Base-by-base conservation (phyloP, 129 eudicot species). In the Calendula officinalis region DNA sequence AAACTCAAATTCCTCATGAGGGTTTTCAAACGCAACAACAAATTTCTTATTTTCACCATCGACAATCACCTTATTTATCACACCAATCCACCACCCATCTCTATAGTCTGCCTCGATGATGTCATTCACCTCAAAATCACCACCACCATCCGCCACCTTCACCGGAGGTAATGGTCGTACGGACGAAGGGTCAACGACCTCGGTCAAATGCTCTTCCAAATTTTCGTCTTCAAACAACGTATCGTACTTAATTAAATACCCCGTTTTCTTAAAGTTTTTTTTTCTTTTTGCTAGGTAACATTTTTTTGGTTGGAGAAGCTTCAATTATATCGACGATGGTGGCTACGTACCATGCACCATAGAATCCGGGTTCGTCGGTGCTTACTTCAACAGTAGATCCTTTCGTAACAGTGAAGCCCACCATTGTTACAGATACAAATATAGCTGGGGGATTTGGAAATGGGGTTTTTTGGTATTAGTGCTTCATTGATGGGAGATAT, bases 11-110 rank as follows among this genome's bases (percentile, higher is more conserved):
- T 73, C 83, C 47, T 87, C 88, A 0, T 78, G 72, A 1, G 96
- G 88, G 36, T 73, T 53, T 12, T 66, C 46, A 71, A 91, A 91
- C 34, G 66, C 52, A 14, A 91, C 88, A 13, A 64, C 2, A 46
- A 15, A 84, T 69, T 66, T 74, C 6, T 6, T 54, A 3, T 8
- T 8, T 5, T 41, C 64, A 14, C 69, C 75, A 2, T 37, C 75
- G 3, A 33, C 32, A 6, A 82, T 4, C 39, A 80, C 81, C 22
- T 61, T 56, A 3, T 72, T 62, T 14, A 91, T 83, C 50, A 71
- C 83, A 13, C 98, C 96, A 0, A 46, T 68, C 98, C 98, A 87
- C 98, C 96, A 91, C 1, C 90, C 98, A 52, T 91, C 96, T 6
- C 59, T 55, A 68, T 69, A 71, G 32, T 22, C 62, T 15, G 90